These are phyloP conservation scores for Pseudoperonospora humuli DNA, from an alignment of 352 stramenopile species.

Conservation along the genomic window DNA sequence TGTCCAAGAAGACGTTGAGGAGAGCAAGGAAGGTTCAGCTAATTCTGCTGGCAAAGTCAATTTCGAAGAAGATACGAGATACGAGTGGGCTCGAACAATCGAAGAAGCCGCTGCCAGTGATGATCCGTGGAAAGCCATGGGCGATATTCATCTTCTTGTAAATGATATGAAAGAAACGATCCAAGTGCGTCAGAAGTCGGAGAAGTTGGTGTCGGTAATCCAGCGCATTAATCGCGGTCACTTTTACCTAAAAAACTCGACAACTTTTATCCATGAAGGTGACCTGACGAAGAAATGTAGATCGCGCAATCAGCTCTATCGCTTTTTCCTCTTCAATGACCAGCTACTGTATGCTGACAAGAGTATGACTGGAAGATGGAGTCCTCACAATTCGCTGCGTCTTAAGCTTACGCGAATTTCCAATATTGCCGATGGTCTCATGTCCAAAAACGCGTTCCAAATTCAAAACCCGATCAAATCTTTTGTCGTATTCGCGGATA, in stretches of 20 bases:
- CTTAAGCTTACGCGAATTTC: constrained; percentile 78
- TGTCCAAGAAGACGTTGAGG: no score
- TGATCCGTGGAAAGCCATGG: constrained; percentile 79
- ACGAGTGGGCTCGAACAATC: constrained; percentile 54
- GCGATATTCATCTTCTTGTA: no score
- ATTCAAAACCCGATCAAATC: constrained; percentile 82
- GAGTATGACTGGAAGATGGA: constrained; percentile 71
- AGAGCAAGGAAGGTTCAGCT: no score
- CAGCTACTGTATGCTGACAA: constrained; percentile 80
- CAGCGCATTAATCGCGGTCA: no score
- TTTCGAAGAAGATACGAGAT: constrained; percentile 4
- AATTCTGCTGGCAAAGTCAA: not conserved
- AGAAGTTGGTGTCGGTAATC: no score
- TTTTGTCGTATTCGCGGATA: constrained; percentile 77
- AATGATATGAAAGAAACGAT: no score
- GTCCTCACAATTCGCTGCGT: constrained; percentile 77
- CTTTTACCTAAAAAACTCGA: no score
- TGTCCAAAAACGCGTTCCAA: constrained; percentile 78
- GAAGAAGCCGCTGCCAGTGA: constrained; percentile 53
- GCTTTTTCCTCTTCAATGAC: constrained; percentile 87
- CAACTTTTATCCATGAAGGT: no score
- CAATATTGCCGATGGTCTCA: constrained; percentile 57
- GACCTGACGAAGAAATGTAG: no score
- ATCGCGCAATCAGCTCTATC: constrained; percentile 80
- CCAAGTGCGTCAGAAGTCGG: no score